Evolutionary conservation across 1,284 basidiomycete species (phyloP).

Genomic region (Ganoderma boninense): DNA sequence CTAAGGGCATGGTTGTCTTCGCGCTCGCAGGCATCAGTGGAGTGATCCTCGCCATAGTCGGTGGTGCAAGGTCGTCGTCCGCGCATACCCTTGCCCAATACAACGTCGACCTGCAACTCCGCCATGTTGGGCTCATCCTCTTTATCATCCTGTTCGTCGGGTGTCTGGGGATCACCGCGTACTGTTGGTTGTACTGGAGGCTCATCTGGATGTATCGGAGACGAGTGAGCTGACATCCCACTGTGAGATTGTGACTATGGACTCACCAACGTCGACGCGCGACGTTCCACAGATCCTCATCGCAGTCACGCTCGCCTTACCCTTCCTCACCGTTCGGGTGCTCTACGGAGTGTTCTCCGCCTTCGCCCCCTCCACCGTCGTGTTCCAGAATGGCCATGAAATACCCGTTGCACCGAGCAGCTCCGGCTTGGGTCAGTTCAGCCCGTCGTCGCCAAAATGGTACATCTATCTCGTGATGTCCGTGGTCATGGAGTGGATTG

Average conservation of each 20-base stretch:
- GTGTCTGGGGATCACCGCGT: constrained; percentile 51
- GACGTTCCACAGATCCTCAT: constrained; percentile 49
- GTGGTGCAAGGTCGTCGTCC: constrained; percentile 39
- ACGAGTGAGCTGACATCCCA: constrained; percentile 40
- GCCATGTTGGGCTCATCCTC: constrained; percentile 58
- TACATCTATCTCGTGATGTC: constrained; percentile 62
- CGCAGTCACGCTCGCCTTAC: constrained; percentile 60
- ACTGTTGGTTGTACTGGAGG: constrained; percentile 57
- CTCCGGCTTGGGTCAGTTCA: constrained; percentile 54
- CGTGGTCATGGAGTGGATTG: constrained; percentile 64
- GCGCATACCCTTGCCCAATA: constrained; percentile 25
- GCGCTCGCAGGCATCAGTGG: constrained; percentile 52
- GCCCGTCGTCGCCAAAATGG: constrained; percentile 62
- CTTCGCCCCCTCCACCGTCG: constrained; percentile 40
- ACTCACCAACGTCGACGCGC: too few species aligned
- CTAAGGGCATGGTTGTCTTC: constrained; percentile 47
- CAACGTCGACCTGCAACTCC: constrained; percentile 43
- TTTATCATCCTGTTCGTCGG: constrained; percentile 57
- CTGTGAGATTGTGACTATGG: background rate
- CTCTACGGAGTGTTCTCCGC: constrained; percentile 62
- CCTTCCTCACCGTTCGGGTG: constrained; percentile 65
- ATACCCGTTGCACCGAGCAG: constrained; percentile 10
- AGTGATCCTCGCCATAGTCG: constrained; percentile 60
- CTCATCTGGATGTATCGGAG: constrained; percentile 60
- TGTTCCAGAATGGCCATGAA: constrained; percentile 23